Evolutionary conservation across 2,329 filamentous ascomycete species (phyloP).

Genomic region (Penicillium sp.): DNA sequence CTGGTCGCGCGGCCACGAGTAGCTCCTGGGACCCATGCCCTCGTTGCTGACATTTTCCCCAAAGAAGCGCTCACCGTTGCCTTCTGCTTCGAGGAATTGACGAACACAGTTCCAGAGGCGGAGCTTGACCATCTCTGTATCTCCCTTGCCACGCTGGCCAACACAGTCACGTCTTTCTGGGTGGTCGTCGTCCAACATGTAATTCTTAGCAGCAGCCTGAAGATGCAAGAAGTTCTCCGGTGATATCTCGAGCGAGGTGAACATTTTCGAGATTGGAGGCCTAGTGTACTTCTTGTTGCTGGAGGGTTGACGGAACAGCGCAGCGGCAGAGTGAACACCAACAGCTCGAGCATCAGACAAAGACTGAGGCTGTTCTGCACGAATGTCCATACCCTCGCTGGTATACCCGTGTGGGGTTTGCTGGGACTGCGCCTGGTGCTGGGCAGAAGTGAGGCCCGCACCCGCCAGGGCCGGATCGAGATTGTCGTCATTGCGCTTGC

Average conservation of each 20-base stretch:
- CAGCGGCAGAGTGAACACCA: slow-evolving; percentile 56
- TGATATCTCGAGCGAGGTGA: slow-evolving; percentile 57
- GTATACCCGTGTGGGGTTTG: slow-evolving; percentile 30
- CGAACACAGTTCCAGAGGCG: slow-evolving; percentile 59
- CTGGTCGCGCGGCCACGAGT: slow-evolving; percentile 58
- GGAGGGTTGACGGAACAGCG: slow-evolving; percentile 54
- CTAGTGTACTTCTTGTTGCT: slow-evolving; percentile 59
- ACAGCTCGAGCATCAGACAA: slow-evolving; percentile 50
- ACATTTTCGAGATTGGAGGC: slow-evolving; percentile 60
- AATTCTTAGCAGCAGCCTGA: slow-evolving; percentile 58
- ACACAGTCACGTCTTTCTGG: slow-evolving; percentile 60
- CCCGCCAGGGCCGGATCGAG: slow-evolving; percentile 39
- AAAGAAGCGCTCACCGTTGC: slow-evolving; percentile 56
- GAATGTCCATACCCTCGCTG: slow-evolving; percentile 38
- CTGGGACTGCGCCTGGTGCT: slow-evolving; percentile 29
- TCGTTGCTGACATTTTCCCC: slow-evolving; percentile 48
- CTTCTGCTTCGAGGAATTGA: slow-evolving; percentile 54
- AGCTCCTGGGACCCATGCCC: slow-evolving; percentile 40
- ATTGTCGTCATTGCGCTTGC: slow-evolving; percentile 43
- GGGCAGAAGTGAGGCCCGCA: slow-evolving; percentile 25
- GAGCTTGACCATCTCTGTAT: slow-evolving; percentile 59
- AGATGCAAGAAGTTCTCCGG: slow-evolving; percentile 59
- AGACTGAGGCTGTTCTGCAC: slow-evolving; percentile 39
- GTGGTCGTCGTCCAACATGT: slow-evolving; percentile 58
- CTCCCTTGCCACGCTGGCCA: slow-evolving; percentile 57